Evolutionary conservation across 495 filamentous ascomycete species (phyloP).

Genomic region (Cenococcum geophilum): DNA sequence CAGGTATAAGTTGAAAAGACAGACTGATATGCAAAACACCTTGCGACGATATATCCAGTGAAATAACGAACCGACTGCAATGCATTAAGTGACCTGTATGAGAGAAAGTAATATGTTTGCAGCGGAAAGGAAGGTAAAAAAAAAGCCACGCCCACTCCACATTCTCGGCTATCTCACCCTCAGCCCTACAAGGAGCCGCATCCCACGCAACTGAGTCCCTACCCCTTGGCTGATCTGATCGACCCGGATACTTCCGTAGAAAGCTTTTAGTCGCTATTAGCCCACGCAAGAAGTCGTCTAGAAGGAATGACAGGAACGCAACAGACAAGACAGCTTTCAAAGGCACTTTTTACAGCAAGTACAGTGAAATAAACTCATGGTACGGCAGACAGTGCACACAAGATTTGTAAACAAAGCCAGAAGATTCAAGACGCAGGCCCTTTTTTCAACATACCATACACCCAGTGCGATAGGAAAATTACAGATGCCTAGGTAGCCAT

Average conservation of each 20-base stretch:
- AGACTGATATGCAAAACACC: too few species aligned
- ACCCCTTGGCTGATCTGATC: conserved; percentile 1
- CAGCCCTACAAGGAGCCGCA: conserved; percentile 7
- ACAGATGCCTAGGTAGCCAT: conserved; percentile 16
- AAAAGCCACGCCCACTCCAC: conserved; percentile 7
- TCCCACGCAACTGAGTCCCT: background rate
- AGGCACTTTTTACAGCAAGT: too few species aligned
- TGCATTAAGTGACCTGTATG: background rate
- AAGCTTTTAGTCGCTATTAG: too few species aligned
- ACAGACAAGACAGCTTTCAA: background rate
- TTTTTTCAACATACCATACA: conserved; percentile 13
- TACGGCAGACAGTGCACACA: background rate
- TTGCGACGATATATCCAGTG: too few species aligned
- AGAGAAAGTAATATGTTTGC: background rate
- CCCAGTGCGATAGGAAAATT: conserved; percentile 18
- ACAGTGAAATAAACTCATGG: background rate
- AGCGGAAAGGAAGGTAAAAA: background rate
- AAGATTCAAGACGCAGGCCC: conserved; percentile 13
- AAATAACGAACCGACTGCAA: too few species aligned
- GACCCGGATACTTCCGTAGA: too few species aligned
- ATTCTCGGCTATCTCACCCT: conserved; percentile 4
- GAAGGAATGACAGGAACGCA: background rate
- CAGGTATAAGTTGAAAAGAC: too few species aligned
- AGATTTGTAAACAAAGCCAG: conserved; percentile 4
- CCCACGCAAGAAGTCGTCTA: background rate